These are phyloP conservation scores for Xylariaceae sp. DNA, from an alignment of 2,329 filamentous ascomycete species.

Conservation along the genomic window DNA sequence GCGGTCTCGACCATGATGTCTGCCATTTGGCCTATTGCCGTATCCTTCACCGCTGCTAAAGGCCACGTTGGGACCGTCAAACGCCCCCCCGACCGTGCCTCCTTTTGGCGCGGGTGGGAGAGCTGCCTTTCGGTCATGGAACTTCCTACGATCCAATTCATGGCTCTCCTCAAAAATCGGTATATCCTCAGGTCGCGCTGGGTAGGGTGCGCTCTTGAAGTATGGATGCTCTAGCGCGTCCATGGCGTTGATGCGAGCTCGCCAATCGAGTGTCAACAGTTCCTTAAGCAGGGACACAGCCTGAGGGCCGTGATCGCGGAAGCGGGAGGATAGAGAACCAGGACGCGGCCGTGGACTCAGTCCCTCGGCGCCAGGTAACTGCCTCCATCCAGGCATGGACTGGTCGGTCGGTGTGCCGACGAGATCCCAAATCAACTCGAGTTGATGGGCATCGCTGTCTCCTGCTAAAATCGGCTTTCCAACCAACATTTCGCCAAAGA, in stretches of 20 bases:
- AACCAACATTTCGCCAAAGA: conserved; percentile 96
- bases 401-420: conserved; percentile 85
- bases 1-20: conserved; percentile 31
- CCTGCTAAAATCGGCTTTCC: conserved; percentile 89
- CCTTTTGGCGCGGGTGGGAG: conserved; percentile 88
- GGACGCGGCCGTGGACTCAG: conserved; percentile 57
- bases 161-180: conserved; percentile 91
- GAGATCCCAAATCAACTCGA: conserved; percentile 89
- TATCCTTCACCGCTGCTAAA: conserved; percentile 49
- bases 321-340: conserved; percentile 65
- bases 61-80: conserved; percentile 43
- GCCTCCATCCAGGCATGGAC: conserved; percentile 87
- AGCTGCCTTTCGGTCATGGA: conserved; percentile 76
- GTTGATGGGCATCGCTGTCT: conserved; percentile 81
- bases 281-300: conserved; percentile 78
- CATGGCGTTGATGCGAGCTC: conserved; percentile 81
- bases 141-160: conserved; percentile 89
- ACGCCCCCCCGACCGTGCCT: conserved; percentile 72
- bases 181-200: conserved; percentile 78
- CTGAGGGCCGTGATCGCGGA: conserved; percentile 65
- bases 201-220: conserved; percentile 73
- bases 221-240: conserved; percentile 91
- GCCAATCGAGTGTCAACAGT: conserved; percentile 84
- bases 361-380: conserved; percentile 74
- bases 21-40: conserved; percentile 44